Conservation (phyloP, 2,329 filamentous ascomycete species). For the Tolypocladium sp. region DNA sequence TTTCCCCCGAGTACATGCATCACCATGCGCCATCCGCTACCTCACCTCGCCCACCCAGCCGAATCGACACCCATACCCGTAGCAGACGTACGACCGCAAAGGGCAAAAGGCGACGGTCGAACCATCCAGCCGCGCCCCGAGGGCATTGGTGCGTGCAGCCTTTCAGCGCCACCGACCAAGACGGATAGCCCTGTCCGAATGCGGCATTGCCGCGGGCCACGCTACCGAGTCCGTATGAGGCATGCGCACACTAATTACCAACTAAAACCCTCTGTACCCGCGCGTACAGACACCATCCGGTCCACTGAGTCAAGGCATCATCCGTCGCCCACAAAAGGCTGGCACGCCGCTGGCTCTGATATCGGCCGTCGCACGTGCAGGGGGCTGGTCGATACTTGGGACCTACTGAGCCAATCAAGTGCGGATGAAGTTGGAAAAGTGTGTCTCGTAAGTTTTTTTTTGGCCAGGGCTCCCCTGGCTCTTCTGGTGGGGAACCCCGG, state of each 20-base stretch:
- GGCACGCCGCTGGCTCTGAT: conserved; percentile 16
- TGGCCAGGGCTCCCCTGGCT: neutral
- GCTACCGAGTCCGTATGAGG: neutral
- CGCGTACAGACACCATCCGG: neutral
- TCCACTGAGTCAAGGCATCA: neutral
- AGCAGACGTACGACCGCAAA: neutral
- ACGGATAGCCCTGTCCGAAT: neutral
- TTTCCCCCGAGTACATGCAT: neutral
- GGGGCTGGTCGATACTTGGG: conserved; percentile 15
- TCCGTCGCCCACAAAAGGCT: neutral
- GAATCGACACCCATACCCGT: neutral
- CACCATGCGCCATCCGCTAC: neutral
- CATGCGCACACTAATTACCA: neutral
- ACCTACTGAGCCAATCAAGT: conserved; percentile 22
- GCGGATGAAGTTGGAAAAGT: conserved; percentile 22
- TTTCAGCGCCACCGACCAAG: neutral
- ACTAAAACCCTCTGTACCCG: neutral
- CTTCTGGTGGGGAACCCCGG: neutral
- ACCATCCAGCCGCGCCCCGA: neutral
- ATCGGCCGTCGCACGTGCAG: conserved; percentile 21
- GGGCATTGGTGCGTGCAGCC: neutral
- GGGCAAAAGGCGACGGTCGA: neutral
- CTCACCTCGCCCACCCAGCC: neutral
- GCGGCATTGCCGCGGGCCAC: neutral
- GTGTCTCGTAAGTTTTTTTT: conserved; percentile 4